Evolutionary conservation across 192 early-diverging fungal genomes (phyloP), one percentile per base, ranked within the genome.

Genomic region (Rhizophlyctis rosea): DNA sequence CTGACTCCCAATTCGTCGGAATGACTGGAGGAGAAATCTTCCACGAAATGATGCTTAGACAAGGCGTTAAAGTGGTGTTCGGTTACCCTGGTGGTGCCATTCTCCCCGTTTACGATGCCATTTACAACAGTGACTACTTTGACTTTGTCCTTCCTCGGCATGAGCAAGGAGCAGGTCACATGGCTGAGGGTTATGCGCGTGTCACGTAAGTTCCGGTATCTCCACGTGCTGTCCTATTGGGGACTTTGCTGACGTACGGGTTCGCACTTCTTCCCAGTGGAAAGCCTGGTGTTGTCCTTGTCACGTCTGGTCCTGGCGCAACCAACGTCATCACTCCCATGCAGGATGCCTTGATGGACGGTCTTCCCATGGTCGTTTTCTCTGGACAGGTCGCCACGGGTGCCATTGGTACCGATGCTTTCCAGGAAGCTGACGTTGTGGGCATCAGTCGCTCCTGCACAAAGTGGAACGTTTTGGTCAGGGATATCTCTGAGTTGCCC

Each of bases 401-500:
- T 2, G 86, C 90, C 31, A 90, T 98, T 65, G 96, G 96, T 36
- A 88, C 89, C 1, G 96, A 98, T 68, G 94, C 93, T 13, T 98
- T 98, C 85, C 96, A 98, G 78, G 96, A 98, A 76, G 96, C 96
- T 57, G 96, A 98, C 67, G 83, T 98, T 32, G 82, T 98, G 28
- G 94, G 94, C 50, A 98, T 98, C 69, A 90, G 90, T 63, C 86
- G 96, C 30, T 78, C 90, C 18, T 98, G 96, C 80, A 96, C 96
- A 73, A 98, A 97, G 73, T 98, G 96, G 96, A 98, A 98, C 70
- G 94, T 96, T 34, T 93, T 96, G 94, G 92, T 98, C 73, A 92
- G 91, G 68, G 91, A 95, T 69, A 84, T 98, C 68, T 81, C 89
- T 59, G 96, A 98, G 76, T 81, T 98, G 35, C 96, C 96, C 44